Evolutionary conservation across 1,284 basidiomycete species (phyloP).

Genomic region (Ceratobasidium papillatum): DNA sequence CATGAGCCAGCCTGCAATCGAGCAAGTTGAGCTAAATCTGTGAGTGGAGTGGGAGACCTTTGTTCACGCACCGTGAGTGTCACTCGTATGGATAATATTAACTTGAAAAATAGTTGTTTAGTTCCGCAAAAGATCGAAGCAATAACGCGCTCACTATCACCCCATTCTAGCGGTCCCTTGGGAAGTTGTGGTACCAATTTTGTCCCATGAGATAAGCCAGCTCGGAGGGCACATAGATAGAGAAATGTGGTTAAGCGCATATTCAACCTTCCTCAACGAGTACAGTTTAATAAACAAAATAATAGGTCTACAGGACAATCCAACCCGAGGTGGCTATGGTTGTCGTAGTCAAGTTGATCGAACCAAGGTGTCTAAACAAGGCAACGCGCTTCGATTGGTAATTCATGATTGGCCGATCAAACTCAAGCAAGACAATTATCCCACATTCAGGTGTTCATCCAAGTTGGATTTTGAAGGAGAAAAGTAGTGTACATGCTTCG

Average conservation of each 20-base stretch:
- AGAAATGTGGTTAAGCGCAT: neutral
- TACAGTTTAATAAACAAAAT: neutral
- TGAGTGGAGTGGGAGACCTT: neutral
- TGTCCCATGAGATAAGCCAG: neutral
- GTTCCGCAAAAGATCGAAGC: neutral
- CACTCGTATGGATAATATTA: constrained; percentile 36
- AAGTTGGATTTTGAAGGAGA: constrained; percentile 1
- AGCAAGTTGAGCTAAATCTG: neutral
- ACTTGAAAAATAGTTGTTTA: neutral
- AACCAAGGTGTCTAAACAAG: constrained; percentile 23
- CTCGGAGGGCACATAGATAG: constrained; percentile 19
- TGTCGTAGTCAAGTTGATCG: neutral
- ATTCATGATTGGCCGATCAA: constrained; percentile 4
- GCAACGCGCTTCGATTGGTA: constrained; percentile 8
- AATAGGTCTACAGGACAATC: neutral
- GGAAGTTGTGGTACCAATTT: constrained; percentile 25
- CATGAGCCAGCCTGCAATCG: constrained; percentile 23
- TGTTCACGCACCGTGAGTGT: constrained; percentile 13
- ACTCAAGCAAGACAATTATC: neutral
- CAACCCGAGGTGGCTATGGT: constrained; percentile 12
- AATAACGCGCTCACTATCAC: constrained; percentile 11
- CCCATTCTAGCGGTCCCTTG: constrained; percentile 34
- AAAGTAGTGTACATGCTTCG: constrained; percentile 35
- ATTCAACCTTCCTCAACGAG: neutral
- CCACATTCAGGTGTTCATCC: neutral